These are phyloP conservation scores for Boletus subcaerulescens DNA, from an alignment of 768 basidiomycete species.

Conservation along the genomic window DNA sequence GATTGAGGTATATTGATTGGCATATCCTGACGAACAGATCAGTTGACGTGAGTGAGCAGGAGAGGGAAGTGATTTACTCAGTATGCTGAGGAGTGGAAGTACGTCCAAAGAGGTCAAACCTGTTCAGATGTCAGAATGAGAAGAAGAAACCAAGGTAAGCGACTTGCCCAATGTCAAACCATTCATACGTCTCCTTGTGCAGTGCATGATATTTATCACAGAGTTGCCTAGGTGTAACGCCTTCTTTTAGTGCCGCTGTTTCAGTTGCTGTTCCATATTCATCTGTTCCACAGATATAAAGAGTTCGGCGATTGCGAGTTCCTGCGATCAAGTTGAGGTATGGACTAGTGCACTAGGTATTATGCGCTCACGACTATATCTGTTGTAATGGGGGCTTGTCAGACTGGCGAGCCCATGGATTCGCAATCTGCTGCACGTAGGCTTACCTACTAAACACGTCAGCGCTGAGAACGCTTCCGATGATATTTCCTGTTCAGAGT, in stretches of 20 bases:
- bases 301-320: slow-evolving; percentile 81
- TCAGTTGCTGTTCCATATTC: slow-evolving; percentile 99
- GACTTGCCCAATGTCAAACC: slow-evolving; percentile 91
- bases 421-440: neutral
- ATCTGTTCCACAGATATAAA: slow-evolving; percentile 97
- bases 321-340: slow-evolving; percentile 25
- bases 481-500: slow-evolving; percentile 65
- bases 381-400: slow-evolving; percentile 21
- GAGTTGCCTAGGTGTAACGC: slow-evolving; percentile 70
- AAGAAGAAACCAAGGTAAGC: neutral
- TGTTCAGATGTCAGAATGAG: slow-evolving; percentile 27
- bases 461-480: slow-evolving; percentile 94
- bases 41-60: neutral
- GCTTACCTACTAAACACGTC: slow-evolving; percentile 93
- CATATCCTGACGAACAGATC: slow-evolving; percentile 57
- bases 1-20: slow-evolving; percentile 84
- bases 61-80: slow-evolving; percentile 50
- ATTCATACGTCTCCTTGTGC: slow-evolving; percentile 91
- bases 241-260: slow-evolving; percentile 91
- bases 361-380: slow-evolving; percentile 56
- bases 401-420: neutral
- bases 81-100: slow-evolving; percentile 90
- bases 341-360: neutral
- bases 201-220: slow-evolving; percentile 90
- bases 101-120: slow-evolving; percentile 95